Percentiles rank a stretch among this genome's conserved stretches.
Conservation (phyloP, 176 grass and related monocot species). For the Phragmites australis region DNA sequence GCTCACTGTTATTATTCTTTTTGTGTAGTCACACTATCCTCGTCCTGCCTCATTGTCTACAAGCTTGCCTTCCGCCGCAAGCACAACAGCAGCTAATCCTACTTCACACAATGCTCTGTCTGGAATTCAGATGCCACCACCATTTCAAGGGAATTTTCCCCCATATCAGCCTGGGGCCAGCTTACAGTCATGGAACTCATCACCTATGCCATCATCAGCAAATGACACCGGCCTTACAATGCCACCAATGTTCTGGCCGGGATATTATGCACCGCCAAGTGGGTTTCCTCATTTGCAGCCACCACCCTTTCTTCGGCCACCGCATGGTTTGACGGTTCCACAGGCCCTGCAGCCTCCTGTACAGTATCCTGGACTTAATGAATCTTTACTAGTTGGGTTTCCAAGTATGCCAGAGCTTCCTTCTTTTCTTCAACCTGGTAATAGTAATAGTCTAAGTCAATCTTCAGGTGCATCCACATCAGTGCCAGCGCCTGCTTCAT, state of each 20-base stretch:
- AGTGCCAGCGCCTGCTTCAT: constrained; percentile 38
- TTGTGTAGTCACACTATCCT: constrained; percentile 74
- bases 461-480: constrained; percentile 42
- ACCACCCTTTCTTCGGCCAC: constrained; percentile 54
- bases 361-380: constrained; percentile 62
- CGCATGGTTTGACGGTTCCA: constrained; percentile 55
- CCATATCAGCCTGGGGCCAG: constrained; percentile 67
- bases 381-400: constrained; percentile 54
- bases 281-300: constrained; percentile 69
- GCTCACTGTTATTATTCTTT: constrained; percentile 38
- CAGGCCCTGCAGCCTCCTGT: constrained; percentile 52
- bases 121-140: constrained; percentile 55
- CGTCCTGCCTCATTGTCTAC: constrained; percentile 45
- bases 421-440: constrained; percentile 60
- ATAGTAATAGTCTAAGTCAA: constrained; percentile 46
- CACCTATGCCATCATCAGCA: constrained; percentile 49
- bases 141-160: constrained; percentile 70
- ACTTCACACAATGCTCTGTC: constrained; percentile 48
- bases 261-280: constrained; percentile 59
- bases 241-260: constrained; percentile 80
- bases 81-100: constrained; percentile 49
- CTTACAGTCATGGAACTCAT: constrained; percentile 63
- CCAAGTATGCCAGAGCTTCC: constrained; percentile 73
- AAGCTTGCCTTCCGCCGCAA: constrained; percentile 57
- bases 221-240: constrained; percentile 63